Conservation (phyloP, 768 basidiomycete genomes). For the Lactarius hengduanensis region DNA sequence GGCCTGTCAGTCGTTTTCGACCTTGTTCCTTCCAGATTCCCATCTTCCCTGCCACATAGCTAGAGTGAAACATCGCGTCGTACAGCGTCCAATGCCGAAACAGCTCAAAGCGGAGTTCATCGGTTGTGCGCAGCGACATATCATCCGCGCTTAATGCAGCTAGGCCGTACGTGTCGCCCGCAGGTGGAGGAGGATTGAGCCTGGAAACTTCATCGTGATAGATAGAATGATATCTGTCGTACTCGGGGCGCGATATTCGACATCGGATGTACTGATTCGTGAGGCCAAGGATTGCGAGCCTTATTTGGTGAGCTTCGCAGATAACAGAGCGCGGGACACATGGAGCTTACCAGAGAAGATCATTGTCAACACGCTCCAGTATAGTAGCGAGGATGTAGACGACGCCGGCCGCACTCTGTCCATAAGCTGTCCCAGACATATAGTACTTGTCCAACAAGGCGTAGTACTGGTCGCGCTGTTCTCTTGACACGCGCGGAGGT, state of each 20-base stretch:
- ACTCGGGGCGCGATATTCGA: constrained; percentile 81
- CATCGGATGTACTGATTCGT: constrained; percentile 90
- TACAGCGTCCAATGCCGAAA: constrained; percentile 98
- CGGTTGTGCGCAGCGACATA: constrained; percentile 71
- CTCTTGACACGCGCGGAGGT: constrained; percentile 61
- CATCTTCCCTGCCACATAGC: constrained; percentile 91
- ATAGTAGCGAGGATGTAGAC: constrained; percentile 88
- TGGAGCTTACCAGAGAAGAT: constrained; percentile 76
- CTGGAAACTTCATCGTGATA: constrained; percentile 93
- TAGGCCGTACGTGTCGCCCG: constrained; percentile 42
- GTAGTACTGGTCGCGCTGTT: constrained; percentile 64
- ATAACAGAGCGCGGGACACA: neutral
- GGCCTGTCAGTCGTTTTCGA: constrained; percentile 80
- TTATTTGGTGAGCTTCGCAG: constrained; percentile 34
- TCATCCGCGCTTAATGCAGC: constrained; percentile 78
- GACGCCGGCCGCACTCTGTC: constrained; percentile 85
- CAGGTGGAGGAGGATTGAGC: constrained; percentile 66
- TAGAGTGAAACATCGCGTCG: constrained; percentile 97
- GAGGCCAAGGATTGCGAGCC: constrained; percentile 90
- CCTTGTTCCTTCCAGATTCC: constrained; percentile 97
- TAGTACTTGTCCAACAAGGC: constrained; percentile 79
- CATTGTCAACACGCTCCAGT: constrained; percentile 91
- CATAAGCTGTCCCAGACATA: constrained; percentile 77
- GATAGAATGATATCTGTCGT: constrained; percentile 76
- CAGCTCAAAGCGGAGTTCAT: constrained; percentile 91